A percentile compares a stretch with the other conserved stretches of the same genome.
phyloP scores from a whole-genome alignment of 345 rosid species.

The Mallotus nudiflorus region DNA sequence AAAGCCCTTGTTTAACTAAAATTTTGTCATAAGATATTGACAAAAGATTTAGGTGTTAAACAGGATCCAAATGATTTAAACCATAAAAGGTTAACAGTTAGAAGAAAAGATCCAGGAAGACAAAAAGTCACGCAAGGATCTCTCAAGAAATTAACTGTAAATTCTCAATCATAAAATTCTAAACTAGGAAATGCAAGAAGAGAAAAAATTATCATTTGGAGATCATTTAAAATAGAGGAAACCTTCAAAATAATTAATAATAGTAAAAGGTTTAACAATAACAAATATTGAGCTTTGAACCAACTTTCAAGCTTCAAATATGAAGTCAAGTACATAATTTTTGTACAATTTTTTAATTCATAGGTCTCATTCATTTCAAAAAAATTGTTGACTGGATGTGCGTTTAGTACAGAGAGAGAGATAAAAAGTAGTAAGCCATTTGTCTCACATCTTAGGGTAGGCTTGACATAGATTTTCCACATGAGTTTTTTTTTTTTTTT shows the following conservation, averaged over 20 bases:
- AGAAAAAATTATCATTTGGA: background rate
- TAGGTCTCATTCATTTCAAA: background rate
- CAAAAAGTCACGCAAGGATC: background rate
- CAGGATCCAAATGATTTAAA: background rate
- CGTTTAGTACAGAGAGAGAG: background rate
- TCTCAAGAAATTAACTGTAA: no score
- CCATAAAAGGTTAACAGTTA: background rate
- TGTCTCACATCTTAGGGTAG: no score
- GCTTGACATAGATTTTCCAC: no score
- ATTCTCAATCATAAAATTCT: background rate
- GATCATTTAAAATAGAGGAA: background rate
- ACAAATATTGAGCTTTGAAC: background rate
- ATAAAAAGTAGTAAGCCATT: background rate
- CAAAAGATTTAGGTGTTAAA: no score
- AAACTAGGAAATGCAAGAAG: background rate
- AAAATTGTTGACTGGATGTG: background rate
- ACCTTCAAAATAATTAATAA: background rate
- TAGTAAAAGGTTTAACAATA: background rate
- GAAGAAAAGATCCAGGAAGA: background rate
- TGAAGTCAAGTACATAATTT: background rate
- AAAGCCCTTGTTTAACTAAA: no score
- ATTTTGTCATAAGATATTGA: no score
- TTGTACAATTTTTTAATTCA: background rate
- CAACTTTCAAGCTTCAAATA: background rate
- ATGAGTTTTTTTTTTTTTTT: no score